Base-by-base conservation (phyloP, 2,329 filamentous ascomycete genomes). In the Aspergillus sp. region DNA sequence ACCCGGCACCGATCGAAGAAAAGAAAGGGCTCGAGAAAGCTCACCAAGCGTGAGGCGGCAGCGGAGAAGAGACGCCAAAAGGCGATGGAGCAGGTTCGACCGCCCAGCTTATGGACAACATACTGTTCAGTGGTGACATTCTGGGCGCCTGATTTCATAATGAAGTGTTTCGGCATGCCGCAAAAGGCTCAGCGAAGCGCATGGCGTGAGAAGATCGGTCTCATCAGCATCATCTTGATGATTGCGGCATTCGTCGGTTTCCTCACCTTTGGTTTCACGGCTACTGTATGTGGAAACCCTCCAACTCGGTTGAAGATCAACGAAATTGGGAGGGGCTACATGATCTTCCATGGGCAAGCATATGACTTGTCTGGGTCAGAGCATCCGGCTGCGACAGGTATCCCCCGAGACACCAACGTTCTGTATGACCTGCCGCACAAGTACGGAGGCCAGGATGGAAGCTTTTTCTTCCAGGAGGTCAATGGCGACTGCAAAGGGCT, bases 381-480 rank as follows among this genome's bases (percentile, higher is more conserved):
- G 28, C 95, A 99, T 76, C 92, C 93, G 7, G 84, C 87, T 3
- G 95, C 93, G 1, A 82, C 87, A 65, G 93, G 93, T 41, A 92
- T 99, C 67, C 86, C 91, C 0, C 75, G 81, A 2, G 85, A 84
- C 31, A 83, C 91, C 28, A 97, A 98, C 71, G 88, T 99, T 25
- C 82, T 99, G 15, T 98, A 88, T 72, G 93, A 97, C 74, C 80
- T 96, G n/a, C 85, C 89, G 1, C 86, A 90, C 68, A 91, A 91
- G 72, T 87, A 94, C 69, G 89, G 89, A 59, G 95, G 93, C n/a
- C 86, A 91, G 77, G 96, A 99, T 74, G 94, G 92, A 61, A 98
- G 93, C 73, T 99, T 99, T 75, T 80, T 99, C 72, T 99, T 99
- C 80, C 95, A 99, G 76, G 96, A 98, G 68, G 95, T 99, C 76